Evolutionary conservation across 1,284 basidiomycete genomes (phyloP).

Genomic region (Golubevia pallescens): DNA sequence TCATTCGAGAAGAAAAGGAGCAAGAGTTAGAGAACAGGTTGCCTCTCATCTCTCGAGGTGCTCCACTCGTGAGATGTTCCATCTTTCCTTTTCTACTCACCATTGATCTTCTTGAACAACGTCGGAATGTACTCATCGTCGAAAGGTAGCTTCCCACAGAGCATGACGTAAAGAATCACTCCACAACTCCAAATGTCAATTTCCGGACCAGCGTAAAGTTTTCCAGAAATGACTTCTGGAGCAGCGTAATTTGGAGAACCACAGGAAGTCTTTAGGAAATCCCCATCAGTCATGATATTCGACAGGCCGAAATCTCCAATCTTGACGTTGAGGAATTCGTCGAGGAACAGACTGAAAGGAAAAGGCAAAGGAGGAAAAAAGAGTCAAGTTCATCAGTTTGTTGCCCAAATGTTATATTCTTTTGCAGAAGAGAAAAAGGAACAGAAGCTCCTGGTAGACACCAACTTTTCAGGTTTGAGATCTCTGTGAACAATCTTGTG

Average conservation of each 20-base stretch:
- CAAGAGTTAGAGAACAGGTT: too few species aligned
- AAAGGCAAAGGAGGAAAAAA: neutral
- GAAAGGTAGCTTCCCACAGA: constrained; percentile 58
- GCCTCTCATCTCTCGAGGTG: too few species aligned
- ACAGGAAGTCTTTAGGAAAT: constrained; percentile 63
- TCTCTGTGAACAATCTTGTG: constrained; percentile 62
- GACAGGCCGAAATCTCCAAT: constrained; percentile 64
- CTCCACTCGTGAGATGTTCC: too few species aligned
- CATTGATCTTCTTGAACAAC: constrained; percentile 63
- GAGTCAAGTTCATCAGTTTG: neutral
- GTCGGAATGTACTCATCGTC: constrained; percentile 64
- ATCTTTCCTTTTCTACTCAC: neutral
- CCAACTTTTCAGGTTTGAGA: constrained; percentile 58
- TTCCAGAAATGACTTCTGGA: constrained; percentile 60
- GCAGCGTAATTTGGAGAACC: constrained; percentile 63
- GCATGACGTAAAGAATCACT: constrained; percentile 63
- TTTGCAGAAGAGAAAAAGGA: neutral
- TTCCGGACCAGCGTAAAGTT: constrained; percentile 60
- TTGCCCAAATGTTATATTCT: constrained; percentile 5
- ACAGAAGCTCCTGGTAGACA: neutral
- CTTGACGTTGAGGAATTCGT: constrained; percentile 62
- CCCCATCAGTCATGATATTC: constrained; percentile 63
- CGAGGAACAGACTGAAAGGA: constrained; percentile 33
- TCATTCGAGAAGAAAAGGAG: constrained; percentile 1
- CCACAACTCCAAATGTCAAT: constrained; percentile 64